phyloP scores from a whole-genome alignment of 192 early-diverging fungal genomes.

The Rhizophagus clarus region DNA sequence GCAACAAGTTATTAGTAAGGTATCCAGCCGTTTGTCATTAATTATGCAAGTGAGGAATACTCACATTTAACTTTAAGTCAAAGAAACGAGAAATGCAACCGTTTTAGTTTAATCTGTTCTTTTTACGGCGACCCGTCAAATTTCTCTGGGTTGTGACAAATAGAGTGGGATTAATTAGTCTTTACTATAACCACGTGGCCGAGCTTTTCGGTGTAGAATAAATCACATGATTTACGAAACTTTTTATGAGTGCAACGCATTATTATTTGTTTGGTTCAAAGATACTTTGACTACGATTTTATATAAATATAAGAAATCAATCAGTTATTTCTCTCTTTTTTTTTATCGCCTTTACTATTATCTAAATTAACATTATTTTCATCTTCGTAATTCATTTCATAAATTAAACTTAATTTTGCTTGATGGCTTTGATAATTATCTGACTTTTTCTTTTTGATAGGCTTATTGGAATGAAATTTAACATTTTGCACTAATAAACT shows the following conservation, averaged over 20 bases:
- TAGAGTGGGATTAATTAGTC: no score
- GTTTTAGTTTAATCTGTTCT: no score
- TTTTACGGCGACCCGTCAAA: no score
- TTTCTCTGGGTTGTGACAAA: no score
- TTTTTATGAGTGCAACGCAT: no score
- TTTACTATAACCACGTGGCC: no score
- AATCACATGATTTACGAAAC: no score
- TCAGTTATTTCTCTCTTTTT: neutral
- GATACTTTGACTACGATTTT: no score
- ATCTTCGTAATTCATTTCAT: neutral
- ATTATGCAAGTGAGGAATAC: neutral
- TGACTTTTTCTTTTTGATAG: neutral
- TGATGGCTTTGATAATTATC: neutral
- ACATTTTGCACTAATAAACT: neutral
- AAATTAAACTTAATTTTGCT: neutral
- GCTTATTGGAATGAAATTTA: neutral
- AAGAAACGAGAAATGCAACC: no score
- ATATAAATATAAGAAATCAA: no score
- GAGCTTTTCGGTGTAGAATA: no score
- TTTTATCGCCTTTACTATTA: neutral
- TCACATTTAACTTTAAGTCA: neutral
- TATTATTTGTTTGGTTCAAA: no score
- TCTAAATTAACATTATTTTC: neutral
- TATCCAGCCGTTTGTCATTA: neutral
- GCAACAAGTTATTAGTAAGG: neutral